Evolutionary conservation across 257 asterid species (phyloP), one percentile per base, ranked within the genome.

Genomic region (Nicotiana sylvestris): DNA sequence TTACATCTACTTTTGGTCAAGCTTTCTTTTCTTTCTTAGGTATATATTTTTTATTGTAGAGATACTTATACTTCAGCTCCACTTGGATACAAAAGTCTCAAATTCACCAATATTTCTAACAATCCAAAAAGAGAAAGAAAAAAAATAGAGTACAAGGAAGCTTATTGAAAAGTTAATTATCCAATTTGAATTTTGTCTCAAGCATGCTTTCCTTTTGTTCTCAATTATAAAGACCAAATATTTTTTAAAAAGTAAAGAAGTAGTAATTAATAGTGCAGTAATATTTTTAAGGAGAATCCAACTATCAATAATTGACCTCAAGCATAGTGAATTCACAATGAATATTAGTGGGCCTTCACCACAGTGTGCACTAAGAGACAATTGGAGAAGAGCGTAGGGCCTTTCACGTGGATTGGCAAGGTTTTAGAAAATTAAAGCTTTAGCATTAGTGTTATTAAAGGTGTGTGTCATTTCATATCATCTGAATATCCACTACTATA

Each of bases 361-460:
- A 32, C 37, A 69, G 69, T 81, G 83, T 79, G 85, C 88, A 84
- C 74, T 76, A 49, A 82, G 82, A 84, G 90, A 82, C 89, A 85
- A 90, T 81, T 80, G 87, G 87, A 64, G 84, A 81, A 86, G 86
- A 82, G 80, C 5, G 88, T 88, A 67, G 95, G 89, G 66, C 90
- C 88, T 32, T 81, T 87, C 95, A 91, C 95, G 91, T 90, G 95
- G 86, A 87, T 82, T 86, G 67, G 83, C 88, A 86, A 76, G 82
- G 29, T 78, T 64, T 21, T 39, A 61, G 30, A 81, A 85, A 66
- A 58, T 13, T 65, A 85, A 89, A 85, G 82, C 84, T 80, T 80
- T 81, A 86, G 9, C 46, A 74, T 49, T 76, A 51, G 79, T 68
- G 78, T 72, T 72, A 46, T 72, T 72, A 72, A 46, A 72, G 61